Evolutionary conservation across 805 yeast genomes (phyloP).

Genomic region (Ogataea haglerorum): DNA sequence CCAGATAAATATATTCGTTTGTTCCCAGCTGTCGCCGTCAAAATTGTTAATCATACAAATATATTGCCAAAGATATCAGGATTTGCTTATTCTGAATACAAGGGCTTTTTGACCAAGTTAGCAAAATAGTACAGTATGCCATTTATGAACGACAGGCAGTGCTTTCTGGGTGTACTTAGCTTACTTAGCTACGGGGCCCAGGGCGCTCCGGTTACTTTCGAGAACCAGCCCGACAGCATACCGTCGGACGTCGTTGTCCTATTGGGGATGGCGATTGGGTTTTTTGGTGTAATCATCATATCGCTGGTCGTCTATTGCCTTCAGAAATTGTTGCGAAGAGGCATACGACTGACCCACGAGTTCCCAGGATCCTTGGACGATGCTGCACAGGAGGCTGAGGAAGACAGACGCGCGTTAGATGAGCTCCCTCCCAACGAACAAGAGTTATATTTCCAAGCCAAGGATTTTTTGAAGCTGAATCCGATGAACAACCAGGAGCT

Average conservation of each 20-base stretch:
- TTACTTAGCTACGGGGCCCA: not conserved
- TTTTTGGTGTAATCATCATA: conserved; percentile 17
- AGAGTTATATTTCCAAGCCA: conserved; percentile 64
- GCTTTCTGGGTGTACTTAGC: not conserved
- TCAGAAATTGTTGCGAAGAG: conserved; percentile 15
- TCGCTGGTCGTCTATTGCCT: conserved; percentile 15
- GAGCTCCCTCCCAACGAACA: conserved; percentile 67
- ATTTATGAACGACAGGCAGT: not conserved
- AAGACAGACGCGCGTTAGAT: conserved; percentile 53
- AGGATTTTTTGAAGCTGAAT: conserved; percentile 43
- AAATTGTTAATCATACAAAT: not conserved
- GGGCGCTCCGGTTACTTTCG: not conserved
- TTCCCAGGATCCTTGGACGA: conserved; percentile 63
- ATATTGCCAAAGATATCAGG: too few species aligned
- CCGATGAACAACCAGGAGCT: conserved; percentile 35
- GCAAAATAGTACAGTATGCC: too few species aligned
- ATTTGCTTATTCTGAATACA: too few species aligned
- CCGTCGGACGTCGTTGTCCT: conserved; percentile 18
- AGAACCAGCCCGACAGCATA: not conserved
- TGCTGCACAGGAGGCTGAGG: conserved; percentile 56
- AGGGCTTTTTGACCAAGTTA: too few species aligned
- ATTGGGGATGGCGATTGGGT: conserved; percentile 25
- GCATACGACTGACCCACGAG: conserved; percentile 32
- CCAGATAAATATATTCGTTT: not conserved
- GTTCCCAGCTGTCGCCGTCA: not conserved